phyloP scores from a whole-genome alignment of 2,329 filamentous ascomycete genomes.

The Xylariaceae sp. region DNA sequence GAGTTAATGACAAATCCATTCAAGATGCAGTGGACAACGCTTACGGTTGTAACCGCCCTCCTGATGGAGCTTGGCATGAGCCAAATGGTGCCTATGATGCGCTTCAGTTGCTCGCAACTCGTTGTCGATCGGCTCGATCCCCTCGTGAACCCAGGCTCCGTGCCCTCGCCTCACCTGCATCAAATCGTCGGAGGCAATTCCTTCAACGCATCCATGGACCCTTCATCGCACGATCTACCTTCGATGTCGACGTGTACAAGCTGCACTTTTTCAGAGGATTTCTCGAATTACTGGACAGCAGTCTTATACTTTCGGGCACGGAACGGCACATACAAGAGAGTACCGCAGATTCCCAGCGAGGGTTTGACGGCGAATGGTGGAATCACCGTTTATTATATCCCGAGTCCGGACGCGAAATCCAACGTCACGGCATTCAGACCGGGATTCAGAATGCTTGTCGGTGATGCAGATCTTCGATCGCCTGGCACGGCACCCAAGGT shows the following conservation, averaged over 20 bases:
- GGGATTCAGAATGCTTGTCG: conserved; percentile 47
- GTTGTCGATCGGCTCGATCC: conserved; percentile 31
- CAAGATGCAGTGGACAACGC: conserved; percentile 17
- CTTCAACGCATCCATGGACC: conserved; percentile 31
- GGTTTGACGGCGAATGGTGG: conserved; percentile 28
- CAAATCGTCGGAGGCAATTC: conserved; percentile 32
- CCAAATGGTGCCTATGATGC: conserved; percentile 35
- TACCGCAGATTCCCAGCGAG: conserved; percentile 27
- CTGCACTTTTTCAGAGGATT: conserved; percentile 29
- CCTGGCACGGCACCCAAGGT: conserved; percentile 29
- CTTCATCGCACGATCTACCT: conserved; percentile 22
- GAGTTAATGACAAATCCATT: conserved; percentile 8
- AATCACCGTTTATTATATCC: conserved; percentile 33
- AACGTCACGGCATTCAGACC: conserved; percentile 43
- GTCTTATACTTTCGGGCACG: conserved; percentile 27
- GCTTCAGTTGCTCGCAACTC: conserved; percentile 30
- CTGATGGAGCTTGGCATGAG: conserved; percentile 19
- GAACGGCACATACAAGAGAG: conserved; percentile 31
- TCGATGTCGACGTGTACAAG: conserved; percentile 27
- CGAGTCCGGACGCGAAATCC: conserved; percentile 26
- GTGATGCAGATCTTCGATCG: conserved; percentile 33
- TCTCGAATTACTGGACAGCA: conserved; percentile 31
- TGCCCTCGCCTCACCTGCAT: conserved; percentile 31
- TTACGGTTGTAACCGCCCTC: conserved; percentile 5
- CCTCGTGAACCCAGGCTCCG: conserved; percentile 26